These are phyloP conservation scores for Geotrichum europaeum DNA, from an alignment of 1,139 yeast genomes.

Conservation along the genomic window DNA sequence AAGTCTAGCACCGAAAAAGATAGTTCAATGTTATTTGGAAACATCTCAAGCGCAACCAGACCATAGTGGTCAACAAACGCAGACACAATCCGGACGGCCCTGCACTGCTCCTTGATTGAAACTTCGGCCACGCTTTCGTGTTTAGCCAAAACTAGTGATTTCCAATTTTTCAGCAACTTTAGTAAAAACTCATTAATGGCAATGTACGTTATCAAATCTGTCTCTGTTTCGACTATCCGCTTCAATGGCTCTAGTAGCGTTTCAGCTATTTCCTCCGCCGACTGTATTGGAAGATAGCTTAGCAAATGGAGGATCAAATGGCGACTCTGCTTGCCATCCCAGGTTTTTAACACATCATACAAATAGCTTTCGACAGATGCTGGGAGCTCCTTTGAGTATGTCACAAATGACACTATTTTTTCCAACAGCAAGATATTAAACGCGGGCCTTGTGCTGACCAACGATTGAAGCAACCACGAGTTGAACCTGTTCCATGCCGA, in stretches of 20 bases:
- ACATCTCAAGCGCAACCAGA: constrained; percentile 18
- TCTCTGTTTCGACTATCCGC: not conserved
- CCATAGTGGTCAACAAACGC: constrained; percentile 23
- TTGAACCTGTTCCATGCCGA: constrained; percentile 27
- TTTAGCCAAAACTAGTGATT: constrained; percentile 3
- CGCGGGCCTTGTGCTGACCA: not conserved
- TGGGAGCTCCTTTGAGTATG: constrained; percentile 23
- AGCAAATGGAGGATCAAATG: constrained; percentile 20
- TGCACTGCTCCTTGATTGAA: constrained; percentile 13
- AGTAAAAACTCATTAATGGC: constrained; percentile 10
- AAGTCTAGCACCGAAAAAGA: constrained; percentile 23
- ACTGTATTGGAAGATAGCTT: constrained; percentile 20
- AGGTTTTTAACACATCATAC: constrained; percentile 17
- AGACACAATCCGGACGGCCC: constrained; percentile 17
- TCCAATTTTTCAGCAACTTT: constrained; percentile 10
- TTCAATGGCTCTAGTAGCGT: constrained; percentile 21
- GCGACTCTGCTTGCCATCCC: constrained; percentile 18
- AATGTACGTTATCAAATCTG: not conserved
- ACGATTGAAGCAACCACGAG: constrained; percentile 24
- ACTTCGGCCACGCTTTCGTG: constrained; percentile 15
- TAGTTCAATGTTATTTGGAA: constrained; percentile 21
- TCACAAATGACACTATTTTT: constrained; percentile 19
- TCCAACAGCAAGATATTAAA: constrained; percentile 16
- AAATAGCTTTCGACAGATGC: constrained; percentile 24
- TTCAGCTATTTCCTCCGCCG: constrained; percentile 10